Percentiles rank a stretch among this genome's conserved stretches.
These are phyloP conservation scores for Euphorbia neoarborescens DNA, from an alignment of 441 rosid species.

Conservation along the genomic window DNA sequence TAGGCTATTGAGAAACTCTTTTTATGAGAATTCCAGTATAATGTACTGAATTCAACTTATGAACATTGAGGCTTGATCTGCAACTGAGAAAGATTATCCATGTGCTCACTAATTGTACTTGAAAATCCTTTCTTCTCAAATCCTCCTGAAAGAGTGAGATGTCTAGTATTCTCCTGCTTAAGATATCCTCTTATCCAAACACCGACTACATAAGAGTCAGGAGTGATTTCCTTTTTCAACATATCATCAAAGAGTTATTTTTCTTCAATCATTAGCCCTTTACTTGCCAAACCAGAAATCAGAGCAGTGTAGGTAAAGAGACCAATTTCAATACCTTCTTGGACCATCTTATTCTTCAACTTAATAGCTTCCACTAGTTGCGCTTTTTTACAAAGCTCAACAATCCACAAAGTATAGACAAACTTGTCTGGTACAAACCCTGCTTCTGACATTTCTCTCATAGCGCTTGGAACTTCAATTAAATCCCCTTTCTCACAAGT, in stretches of 20 bases:
- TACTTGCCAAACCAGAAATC: slow-evolving; percentile 16
- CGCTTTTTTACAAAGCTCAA: slow-evolving; percentile 11
- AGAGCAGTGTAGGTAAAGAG: slow-evolving; percentile 3
- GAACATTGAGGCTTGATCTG: not conserved
- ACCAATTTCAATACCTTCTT: slow-evolving; percentile 11
- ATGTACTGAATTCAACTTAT: not conserved
- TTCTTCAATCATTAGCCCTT: slow-evolving; percentile 12
- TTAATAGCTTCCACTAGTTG: slow-evolving; percentile 10
- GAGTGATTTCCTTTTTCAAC: slow-evolving; percentile 12
- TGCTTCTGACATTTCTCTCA: slow-evolving; percentile 10
- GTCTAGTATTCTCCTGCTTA: slow-evolving; percentile 3
- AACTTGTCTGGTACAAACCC: slow-evolving; percentile 14
- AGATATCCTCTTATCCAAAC: slow-evolving; percentile 10
- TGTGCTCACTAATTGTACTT: not conserved
- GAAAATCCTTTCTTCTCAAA: slow-evolving; percentile 8
- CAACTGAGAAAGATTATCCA: not conserved
- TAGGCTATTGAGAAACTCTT: not conserved
- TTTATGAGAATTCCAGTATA: not conserved
- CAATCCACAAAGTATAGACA: slow-evolving; percentile 13
- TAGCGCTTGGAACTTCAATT: slow-evolving; percentile 9
- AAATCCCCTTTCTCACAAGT: slow-evolving; percentile 13
- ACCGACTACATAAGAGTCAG: not conserved
- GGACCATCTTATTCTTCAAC: slow-evolving; percentile 14
- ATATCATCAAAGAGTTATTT: slow-evolving; percentile 12
- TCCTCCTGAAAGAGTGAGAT: slow-evolving; percentile 7